Base-by-base conservation (phyloP, 257 asterid species). In the Salvia rosmarinus region DNA sequence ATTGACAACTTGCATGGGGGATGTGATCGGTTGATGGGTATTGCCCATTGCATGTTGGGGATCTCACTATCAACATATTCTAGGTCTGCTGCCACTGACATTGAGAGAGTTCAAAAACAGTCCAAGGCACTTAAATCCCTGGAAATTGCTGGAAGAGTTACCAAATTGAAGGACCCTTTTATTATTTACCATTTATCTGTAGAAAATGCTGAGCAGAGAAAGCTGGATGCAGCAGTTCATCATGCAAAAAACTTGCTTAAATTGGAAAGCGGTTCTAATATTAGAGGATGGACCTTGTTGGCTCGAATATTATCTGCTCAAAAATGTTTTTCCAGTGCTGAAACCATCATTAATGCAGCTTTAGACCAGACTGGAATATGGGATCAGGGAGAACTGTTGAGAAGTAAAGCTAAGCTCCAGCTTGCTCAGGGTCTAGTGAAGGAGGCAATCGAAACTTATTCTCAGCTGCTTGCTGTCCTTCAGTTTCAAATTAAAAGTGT, bases 161-260 rank as follows among this genome's bases (percentile, higher is more conserved):
- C 91, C 3, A 60, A 67, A 61, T 74, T 83, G 92, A 83, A 73
- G 16, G 87, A 89, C 72, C 87, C 96, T n/a, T 19, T 73, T 28
- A 77, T 88, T 70, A 55, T 89, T 64, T 86, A 82, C 77, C 89
- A 85, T 72, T 83, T 91, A 39, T 79, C 87, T 76, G 68, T 91
- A 74, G 98, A 91, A 80, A 77, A 84, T 75, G 98, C 98, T 6
- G 96, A 81, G 80, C 98, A 91, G 80, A 88, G 95, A 84, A 91
- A 94, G 85, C 81, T 89, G 88, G 93, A 89, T 74, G 75, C 81
- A n/a, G 92, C 99, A 10, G 80, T 94, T 78, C 43, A 70, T 75
- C 80, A 85, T 76, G 95, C 90, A 28, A 84, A 77, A 79, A 20
- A 49, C 65, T 78, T 91, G 79, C 71, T 91, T 64, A 69, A 77